phyloP scores from a whole-genome alignment of 2,329 filamentous ascomycete genomes.

The Pestalotiopsis sp. region DNA sequence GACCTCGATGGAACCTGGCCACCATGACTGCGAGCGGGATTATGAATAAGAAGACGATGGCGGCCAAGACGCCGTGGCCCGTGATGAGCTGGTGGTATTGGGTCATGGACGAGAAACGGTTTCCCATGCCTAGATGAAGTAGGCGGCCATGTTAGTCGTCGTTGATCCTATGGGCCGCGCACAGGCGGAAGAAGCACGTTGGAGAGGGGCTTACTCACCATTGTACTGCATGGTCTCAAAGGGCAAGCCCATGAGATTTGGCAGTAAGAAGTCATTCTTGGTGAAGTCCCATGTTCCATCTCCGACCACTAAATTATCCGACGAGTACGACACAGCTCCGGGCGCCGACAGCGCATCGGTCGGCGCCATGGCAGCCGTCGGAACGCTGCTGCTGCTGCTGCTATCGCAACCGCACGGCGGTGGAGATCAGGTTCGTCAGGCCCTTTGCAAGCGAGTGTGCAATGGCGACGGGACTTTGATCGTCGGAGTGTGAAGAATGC shows the following conservation, averaged over 20 bases:
- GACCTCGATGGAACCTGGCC: slow-evolving; percentile 70
- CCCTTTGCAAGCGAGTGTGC: not conserved
- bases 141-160: slow-evolving; percentile 17
- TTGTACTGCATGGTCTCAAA: slow-evolving; percentile 86
- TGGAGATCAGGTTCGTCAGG: not conserved
- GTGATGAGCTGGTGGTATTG: slow-evolving; percentile 73
- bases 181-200: not conserved
- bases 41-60: slow-evolving; percentile 73
- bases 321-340: slow-evolving; percentile 73
- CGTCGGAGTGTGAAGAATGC: not conserved
- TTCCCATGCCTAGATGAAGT: slow-evolving; percentile 69
- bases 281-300: slow-evolving; percentile 83
- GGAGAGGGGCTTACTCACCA: slow-evolving; percentile 61
- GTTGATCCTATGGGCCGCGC: not conserved
- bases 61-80: slow-evolving; percentile 73
- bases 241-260: slow-evolving; percentile 75
- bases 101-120: slow-evolving; percentile 70
- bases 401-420: not conserved
- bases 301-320: slow-evolving; percentile 74
- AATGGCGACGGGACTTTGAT: not conserved
- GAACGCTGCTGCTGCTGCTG: slow-evolving; percentile 24
- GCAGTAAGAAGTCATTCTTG: slow-evolving; percentile 77
- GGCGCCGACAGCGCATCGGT: slow-evolving; percentile 66
- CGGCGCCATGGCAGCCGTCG: slow-evolving; percentile 61
- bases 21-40: slow-evolving; percentile 75